Evolutionary conservation across 805 yeast genomes (phyloP).

Genomic region (Hanseniaspora clermontiae): DNA sequence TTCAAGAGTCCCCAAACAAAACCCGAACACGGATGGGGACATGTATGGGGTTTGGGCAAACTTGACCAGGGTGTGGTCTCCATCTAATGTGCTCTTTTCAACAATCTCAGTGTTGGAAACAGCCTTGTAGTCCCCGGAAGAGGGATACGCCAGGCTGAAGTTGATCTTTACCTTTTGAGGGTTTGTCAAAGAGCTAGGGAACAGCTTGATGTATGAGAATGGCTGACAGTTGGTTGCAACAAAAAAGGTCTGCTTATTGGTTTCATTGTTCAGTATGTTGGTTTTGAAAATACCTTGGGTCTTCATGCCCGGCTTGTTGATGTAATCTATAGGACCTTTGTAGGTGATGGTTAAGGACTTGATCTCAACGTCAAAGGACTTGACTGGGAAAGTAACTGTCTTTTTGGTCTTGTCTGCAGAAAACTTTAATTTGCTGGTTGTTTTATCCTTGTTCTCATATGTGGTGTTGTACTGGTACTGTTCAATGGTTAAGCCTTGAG

Average conservation of each 20-base stretch:
- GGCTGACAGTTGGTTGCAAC: slow-evolving; percentile 69
- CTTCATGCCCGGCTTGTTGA: slow-evolving; percentile 40
- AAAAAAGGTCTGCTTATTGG: slow-evolving; percentile 38
- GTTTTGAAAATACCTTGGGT: slow-evolving; percentile 61
- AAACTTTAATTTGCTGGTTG: slow-evolving; percentile 19
- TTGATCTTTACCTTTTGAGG: slow-evolving; percentile 40
- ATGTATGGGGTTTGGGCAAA: slow-evolving; percentile 48
- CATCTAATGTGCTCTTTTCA: slow-evolving; percentile 21
- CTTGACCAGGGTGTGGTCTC: slow-evolving; percentile 26
- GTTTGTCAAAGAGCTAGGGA: slow-evolving; percentile 47
- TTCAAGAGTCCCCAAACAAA: slow-evolving; percentile 57
- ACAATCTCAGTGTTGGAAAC: slow-evolving; percentile 38
- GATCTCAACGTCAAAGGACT: slow-evolving; percentile 13
- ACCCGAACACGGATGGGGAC: slow-evolving; percentile 53
- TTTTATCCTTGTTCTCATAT: slow-evolving; percentile 18
- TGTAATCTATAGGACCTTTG: slow-evolving; percentile 40
- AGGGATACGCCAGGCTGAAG: slow-evolving; percentile 1
- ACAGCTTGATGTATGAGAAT: slow-evolving; percentile 44
- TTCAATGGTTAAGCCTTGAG: slow-evolving; percentile 27
- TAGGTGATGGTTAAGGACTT: slow-evolving; percentile 22
- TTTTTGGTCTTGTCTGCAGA: slow-evolving; percentile 18
- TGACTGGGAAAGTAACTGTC: slow-evolving; percentile 14
- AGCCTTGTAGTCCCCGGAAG: slow-evolving; percentile 39
- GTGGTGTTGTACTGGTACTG: slow-evolving; percentile 33
- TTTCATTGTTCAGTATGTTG: slow-evolving; percentile 43